Percentiles rank a stretch among this genome's conserved stretches.
These are phyloP conservation scores for Trypethelium eluteriae DNA, from an alignment of 495 filamentous ascomycete genomes.

Conservation along the genomic window DNA sequence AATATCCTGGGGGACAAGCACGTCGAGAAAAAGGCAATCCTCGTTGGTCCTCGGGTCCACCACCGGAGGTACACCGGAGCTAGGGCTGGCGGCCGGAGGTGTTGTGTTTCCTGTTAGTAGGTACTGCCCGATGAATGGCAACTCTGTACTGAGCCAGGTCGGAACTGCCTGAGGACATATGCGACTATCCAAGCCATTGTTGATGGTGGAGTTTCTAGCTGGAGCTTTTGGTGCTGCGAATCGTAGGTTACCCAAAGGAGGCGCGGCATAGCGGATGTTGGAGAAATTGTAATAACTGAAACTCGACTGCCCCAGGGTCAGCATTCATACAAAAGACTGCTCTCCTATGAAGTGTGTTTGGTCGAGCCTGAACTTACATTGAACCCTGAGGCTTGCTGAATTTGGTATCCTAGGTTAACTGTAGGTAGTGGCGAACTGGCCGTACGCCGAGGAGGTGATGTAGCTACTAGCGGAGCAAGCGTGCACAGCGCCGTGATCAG, in stretches of 20 bases:
- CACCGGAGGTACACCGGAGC: conserved; percentile 19
- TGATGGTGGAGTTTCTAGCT: conserved; percentile 33
- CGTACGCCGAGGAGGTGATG: not conserved
- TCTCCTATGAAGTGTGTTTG: not conserved
- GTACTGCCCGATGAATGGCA: conserved; percentile 35
- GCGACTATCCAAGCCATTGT: conserved; percentile 40
- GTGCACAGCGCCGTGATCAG: not conserved
- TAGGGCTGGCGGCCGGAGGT: conserved; percentile 21
- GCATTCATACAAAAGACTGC: not conserved
- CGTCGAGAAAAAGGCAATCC: conserved; percentile 52
- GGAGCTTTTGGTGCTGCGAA: conserved; percentile 42
- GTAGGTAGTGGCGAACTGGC: conserved; percentile 27
- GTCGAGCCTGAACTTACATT: conserved; percentile 32
- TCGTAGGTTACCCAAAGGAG: conserved; percentile 46
- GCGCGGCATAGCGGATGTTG: conserved; percentile 54
- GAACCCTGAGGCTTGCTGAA: conserved; percentile 42
- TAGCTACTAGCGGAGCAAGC: not conserved
- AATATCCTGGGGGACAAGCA: conserved; percentile 30
- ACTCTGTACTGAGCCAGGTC: conserved; percentile 37
- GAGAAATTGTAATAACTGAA: conserved; percentile 48
- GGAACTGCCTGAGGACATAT: conserved; percentile 48
- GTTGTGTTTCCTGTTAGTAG: conserved; percentile 31
- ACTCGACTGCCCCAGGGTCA: not conserved
- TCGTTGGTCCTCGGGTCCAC: conserved; percentile 45
- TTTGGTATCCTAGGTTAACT: conserved; percentile 47